Evolutionary conservation across 495 filamentous ascomycete species (phyloP).

Genomic region (Aspergillus leporis): DNA sequence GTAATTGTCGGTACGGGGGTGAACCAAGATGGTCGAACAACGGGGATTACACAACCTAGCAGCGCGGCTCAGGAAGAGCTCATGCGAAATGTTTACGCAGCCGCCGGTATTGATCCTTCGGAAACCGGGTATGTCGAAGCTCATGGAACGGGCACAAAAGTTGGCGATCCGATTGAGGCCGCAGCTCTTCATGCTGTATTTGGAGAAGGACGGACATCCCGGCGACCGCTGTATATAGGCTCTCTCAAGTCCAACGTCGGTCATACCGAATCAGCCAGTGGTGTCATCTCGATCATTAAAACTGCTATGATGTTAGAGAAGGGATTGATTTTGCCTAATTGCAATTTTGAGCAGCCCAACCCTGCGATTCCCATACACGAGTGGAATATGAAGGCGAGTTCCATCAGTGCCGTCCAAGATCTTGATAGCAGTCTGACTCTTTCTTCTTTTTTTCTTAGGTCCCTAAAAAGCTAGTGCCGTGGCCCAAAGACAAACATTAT

Average conservation of each 20-base stretch:
- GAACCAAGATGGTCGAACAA: slow-evolving; percentile 44
- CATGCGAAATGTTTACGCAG: slow-evolving; percentile 49
- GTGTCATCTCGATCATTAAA: slow-evolving; percentile 61
- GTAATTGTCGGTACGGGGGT: slow-evolving; percentile 35
- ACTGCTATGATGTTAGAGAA: slow-evolving; percentile 58
- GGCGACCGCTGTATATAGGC: slow-evolving; percentile 39
- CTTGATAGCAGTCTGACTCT: background rate
- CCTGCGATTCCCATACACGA: slow-evolving; percentile 34
- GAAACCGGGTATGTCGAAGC: slow-evolving; percentile 28
- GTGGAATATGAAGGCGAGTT: slow-evolving; percentile 32
- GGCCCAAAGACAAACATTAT: slow-evolving; percentile 29
- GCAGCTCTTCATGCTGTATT: slow-evolving; percentile 43
- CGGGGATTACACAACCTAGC: slow-evolving; percentile 59
- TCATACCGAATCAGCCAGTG: slow-evolving; percentile 58
- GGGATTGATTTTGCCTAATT: slow-evolving; percentile 38
- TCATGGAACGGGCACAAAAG: slow-evolving; percentile 54
- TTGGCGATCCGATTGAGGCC: slow-evolving; percentile 62
- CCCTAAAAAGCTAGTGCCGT: slow-evolving; percentile 28
- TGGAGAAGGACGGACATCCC: background rate
- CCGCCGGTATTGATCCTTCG: slow-evolving; percentile 36
- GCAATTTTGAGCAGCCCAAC: slow-evolving; percentile 36
- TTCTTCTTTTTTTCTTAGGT: no score
- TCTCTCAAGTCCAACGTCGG: slow-evolving; percentile 54
- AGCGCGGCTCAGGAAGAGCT: slow-evolving; percentile 53
- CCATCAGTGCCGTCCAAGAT: background rate